phyloP scores from a whole-genome alignment of 371 early-diverging fungal genomes.

The Lichtheimia hyalospora region DNA sequence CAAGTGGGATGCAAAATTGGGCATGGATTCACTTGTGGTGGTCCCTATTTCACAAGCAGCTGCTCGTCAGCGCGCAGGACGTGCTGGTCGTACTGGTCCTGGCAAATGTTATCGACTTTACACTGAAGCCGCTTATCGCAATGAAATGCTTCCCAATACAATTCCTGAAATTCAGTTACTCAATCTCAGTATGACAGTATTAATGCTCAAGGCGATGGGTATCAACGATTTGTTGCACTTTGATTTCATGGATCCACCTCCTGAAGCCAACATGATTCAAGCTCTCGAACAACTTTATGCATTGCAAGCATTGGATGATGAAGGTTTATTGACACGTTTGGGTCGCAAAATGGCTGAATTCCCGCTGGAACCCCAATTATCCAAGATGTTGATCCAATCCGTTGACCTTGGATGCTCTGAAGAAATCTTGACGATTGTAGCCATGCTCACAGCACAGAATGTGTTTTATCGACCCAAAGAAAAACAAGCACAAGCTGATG shows the following conservation, averaged over 20 bases:
- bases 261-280: constrained; percentile 89
- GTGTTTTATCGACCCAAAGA: constrained; percentile 97
- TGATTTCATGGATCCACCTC: constrained; percentile 98
- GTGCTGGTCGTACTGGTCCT: constrained; percentile 97
- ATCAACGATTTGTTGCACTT: constrained; percentile 95
- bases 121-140: constrained; percentile 92
- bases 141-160: constrained; percentile 94
- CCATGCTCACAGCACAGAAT: constrained; percentile 93
- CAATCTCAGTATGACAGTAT: constrained; percentile 89
- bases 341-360: constrained; percentile 98
- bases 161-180: constrained; percentile 98
- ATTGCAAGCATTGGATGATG: constrained; percentile 93
- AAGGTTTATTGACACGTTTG: constrained; percentile 90
- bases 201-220: constrained; percentile 95
- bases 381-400: constrained; percentile 91
- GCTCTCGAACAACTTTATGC: constrained; percentile 93
- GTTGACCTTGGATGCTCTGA: constrained; percentile 93
- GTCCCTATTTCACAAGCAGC: constrained; percentile 95
- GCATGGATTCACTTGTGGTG: constrained; percentile 94
- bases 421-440: constrained; percentile 94
- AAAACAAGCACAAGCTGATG: constrained; percentile 92
- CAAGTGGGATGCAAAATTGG: constrained; percentile 92
- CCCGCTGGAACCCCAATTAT: constrained; percentile 91
- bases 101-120: constrained; percentile 97
- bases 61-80: constrained; percentile 97